These are phyloP conservation scores for Medicago lupulina DNA, from an alignment of 306 rosid genomes.

Conservation along the genomic window DNA sequence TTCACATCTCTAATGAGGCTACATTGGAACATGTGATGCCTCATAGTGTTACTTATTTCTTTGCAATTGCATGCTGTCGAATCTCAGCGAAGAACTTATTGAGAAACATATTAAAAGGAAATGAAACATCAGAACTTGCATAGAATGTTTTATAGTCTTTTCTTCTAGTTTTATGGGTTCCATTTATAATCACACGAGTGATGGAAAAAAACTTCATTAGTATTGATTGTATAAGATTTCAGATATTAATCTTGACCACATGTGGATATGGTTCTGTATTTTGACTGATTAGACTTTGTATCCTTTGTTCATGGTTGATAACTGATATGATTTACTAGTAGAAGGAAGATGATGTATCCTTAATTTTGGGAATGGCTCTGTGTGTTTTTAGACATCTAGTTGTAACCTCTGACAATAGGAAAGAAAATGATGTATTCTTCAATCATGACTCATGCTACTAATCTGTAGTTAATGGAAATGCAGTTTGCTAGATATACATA, in stretches of 20 bases:
- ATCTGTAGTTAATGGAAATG: constrained; percentile 43
- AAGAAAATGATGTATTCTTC: constrained; percentile 50
- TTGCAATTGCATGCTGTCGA: no score
- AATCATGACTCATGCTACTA: constrained; percentile 43
- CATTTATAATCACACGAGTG: neutral
- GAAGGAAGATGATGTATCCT: constrained; percentile 33
- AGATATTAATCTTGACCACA: constrained; percentile 37
- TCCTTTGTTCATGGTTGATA: constrained; percentile 36
- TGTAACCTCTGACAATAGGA: constrained; percentile 41
- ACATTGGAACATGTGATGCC: no score
- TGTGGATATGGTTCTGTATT: constrained; percentile 52
- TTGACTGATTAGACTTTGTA: constrained; percentile 34
- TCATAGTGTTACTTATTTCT: no score
- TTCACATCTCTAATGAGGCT: no score
- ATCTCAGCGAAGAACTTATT: neutral
- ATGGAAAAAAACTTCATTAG: neutral
- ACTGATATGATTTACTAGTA: constrained; percentile 2
- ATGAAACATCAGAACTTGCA: constrained; percentile 11
- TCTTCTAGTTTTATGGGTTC: constrained; percentile 1
- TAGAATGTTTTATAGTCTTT: constrained; percentile 2
- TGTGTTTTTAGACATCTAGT: no score
- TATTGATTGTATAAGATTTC: neutral
- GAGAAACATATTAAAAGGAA: constrained; percentile 6
- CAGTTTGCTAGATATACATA: constrained; percentile 40
- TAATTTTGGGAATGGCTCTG: no score